Conservation (phyloP, 2,329 filamentous ascomycete species). For the Fonsecaea erecta region DNA sequence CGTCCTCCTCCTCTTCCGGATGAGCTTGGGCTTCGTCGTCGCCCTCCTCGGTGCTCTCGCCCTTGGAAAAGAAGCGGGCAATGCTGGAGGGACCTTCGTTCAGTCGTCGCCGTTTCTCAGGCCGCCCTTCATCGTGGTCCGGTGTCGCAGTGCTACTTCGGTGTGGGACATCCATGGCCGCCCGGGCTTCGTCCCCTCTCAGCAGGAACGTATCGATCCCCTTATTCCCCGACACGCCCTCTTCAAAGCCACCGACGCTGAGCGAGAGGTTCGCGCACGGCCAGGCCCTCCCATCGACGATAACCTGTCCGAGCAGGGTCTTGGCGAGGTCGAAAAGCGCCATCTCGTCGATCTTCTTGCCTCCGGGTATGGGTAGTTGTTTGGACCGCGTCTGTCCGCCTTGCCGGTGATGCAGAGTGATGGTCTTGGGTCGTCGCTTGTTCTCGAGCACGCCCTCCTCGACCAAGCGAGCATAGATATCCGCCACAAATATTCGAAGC, state of each 20-base stretch:
- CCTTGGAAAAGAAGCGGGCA: conserved; percentile 62
- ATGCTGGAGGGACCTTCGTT: conserved; percentile 58
- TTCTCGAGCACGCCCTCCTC: conserved; percentile 91
- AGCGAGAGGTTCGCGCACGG: conserved; percentile 89
- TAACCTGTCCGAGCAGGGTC: conserved; percentile 75
- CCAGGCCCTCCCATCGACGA: conserved; percentile 79
- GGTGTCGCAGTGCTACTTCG: conserved; percentile 31
- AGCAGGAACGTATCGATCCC: conserved; percentile 87
- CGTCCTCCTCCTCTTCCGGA: conserved; percentile 24
- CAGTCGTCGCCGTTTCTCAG: conserved; percentile 52
- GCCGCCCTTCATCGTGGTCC: conserved; percentile 39
- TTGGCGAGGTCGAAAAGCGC: conserved; percentile 76
- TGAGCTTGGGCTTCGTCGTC: conserved; percentile 34
- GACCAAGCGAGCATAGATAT: conserved; percentile 86
- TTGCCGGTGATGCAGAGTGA: conserved; percentile 82
- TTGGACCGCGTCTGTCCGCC: conserved; percentile 74
- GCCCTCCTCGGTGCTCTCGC: conserved; percentile 42
- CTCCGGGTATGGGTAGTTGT: conserved; percentile 75
- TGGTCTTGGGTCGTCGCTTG: conserved; percentile 80
- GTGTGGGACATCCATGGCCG: conserved; percentile 43
- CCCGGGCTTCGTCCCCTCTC: conserved; percentile 62
- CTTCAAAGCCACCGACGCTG: conserved; percentile 90
- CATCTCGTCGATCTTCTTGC: conserved; percentile 72
- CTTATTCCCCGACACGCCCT: conserved; percentile 80
- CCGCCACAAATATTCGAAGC: conserved; percentile 87